These are phyloP conservation scores for Tephrocybe sp. DNA, from an alignment of 768 basidiomycete species.

Conservation along the genomic window DNA sequence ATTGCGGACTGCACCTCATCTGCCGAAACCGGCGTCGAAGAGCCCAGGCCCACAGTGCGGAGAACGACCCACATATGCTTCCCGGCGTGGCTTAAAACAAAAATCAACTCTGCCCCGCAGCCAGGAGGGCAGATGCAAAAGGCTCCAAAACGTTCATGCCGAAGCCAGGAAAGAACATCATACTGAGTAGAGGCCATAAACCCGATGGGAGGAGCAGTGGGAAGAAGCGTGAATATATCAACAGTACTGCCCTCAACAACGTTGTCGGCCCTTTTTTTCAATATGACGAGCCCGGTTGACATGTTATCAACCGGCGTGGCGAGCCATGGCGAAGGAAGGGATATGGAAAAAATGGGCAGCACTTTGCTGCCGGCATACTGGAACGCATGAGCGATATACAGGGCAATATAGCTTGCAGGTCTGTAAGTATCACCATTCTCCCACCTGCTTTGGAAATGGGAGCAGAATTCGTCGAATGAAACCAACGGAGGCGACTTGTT, in stretches of 20 bases:
- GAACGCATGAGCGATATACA: constrained; percentile 2
- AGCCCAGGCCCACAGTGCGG: not conserved
- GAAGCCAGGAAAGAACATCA: constrained; percentile 3
- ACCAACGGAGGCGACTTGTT: too few relatives aligned
- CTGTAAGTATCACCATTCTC: not conserved
- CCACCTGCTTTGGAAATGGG: not conserved
- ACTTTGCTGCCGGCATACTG: too few relatives aligned
- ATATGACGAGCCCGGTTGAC: not conserved
- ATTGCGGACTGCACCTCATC: not conserved
- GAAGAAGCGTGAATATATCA: not conserved
- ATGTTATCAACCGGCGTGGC: too few relatives aligned
- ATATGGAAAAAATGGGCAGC: not conserved
- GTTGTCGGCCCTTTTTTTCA: not conserved
- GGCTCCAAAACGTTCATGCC: not conserved
- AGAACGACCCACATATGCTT: not conserved
- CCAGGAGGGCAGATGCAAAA: constrained; percentile 5
- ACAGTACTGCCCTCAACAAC: not conserved
- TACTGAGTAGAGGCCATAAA: not conserved
- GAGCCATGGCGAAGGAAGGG: not conserved
- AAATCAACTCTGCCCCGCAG: constrained; percentile 1
- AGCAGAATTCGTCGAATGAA: too few relatives aligned
- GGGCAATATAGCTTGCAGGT: not conserved
- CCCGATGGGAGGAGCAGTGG: constrained; percentile 1
- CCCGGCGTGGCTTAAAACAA: not conserved
- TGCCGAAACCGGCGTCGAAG: not conserved